phyloP scores from a whole-genome alignment of 2,329 filamentous ascomycete species.

The Pseudocercospora crystallina region DNA sequence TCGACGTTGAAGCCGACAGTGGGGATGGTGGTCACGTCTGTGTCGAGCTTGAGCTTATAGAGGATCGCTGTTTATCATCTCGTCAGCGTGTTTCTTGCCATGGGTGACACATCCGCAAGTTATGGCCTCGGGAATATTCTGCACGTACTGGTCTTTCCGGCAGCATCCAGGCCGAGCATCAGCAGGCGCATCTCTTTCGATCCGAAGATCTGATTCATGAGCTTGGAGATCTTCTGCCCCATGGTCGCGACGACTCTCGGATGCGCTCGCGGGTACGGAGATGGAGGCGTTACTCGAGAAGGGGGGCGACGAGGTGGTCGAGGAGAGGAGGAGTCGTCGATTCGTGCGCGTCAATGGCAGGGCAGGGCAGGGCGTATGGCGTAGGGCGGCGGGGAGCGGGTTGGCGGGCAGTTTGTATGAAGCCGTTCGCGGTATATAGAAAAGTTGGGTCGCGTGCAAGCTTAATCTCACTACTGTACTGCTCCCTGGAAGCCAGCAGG shows the following conservation, averaged over 20 bases:
- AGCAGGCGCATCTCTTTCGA: slow-evolving; percentile 98
- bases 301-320: too few species aligned
- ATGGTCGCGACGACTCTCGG: slow-evolving; percentile 55
- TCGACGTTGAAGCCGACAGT: slow-evolving; percentile 99
- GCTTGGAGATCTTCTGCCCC: slow-evolving; percentile 88
- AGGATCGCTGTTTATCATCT: slow-evolving; percentile 65
- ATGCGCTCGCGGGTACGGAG: neutral
- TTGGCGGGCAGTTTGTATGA: too few species aligned
- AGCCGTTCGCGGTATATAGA: too few species aligned
- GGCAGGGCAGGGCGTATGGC: too few species aligned
- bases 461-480: too few species aligned
- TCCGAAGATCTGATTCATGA: slow-evolving; percentile 98
- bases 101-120: neutral
- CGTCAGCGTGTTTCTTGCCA: neutral
- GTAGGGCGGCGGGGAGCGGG: too few species aligned
- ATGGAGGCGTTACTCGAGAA: too few species aligned
- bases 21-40: slow-evolving; percentile 98
- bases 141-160: slow-evolving; percentile 83
- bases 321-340: too few species aligned
- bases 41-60: slow-evolving; percentile 99
- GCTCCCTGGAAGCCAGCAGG: too few species aligned
- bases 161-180: slow-evolving; percentile 96
- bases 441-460: too few species aligned
- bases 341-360: too few species aligned
- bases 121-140: neutral